A percentile compares a stretch with the other conserved stretches of the same genome.
phyloP scores from a whole-genome alignment of 805 yeast species.

The Starmerella geochares region DNA sequence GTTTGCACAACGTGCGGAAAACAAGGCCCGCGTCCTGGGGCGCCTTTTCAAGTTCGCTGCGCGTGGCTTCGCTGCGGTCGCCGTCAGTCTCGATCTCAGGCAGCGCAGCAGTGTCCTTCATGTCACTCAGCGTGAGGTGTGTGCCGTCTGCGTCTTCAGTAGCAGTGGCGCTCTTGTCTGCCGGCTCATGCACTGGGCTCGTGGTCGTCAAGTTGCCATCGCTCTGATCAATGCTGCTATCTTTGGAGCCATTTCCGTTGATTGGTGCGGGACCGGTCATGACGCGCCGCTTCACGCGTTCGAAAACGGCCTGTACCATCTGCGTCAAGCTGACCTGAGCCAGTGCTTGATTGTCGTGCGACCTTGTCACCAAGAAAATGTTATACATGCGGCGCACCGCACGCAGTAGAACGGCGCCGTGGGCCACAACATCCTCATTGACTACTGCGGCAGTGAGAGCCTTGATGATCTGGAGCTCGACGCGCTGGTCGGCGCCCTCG shows the following conservation, averaged over 20 bases:
- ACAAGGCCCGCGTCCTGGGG: constrained; percentile 87
- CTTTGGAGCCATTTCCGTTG: background rate
- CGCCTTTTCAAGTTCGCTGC: constrained; percentile 50
- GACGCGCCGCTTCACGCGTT: constrained; percentile 41
- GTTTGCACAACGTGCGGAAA: constrained; percentile 88
- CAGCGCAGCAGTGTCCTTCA: constrained; percentile 22
- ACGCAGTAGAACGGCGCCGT: constrained; percentile 76
- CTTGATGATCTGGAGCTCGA: constrained; percentile 86
- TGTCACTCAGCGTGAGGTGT: constrained; percentile 24
- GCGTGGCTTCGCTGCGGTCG: constrained; percentile 32
- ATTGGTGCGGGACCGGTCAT: background rate
- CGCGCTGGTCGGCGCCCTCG: constrained; percentile 79
- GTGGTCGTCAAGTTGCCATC: no score
- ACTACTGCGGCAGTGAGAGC: constrained; percentile 83
- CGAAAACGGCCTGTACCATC: constrained; percentile 76
- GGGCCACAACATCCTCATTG: constrained; percentile 71
- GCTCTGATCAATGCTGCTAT: background rate
- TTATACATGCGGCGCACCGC: constrained; percentile 92
- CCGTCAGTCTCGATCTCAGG: constrained; percentile 16
- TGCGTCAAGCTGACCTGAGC: constrained; percentile 95
- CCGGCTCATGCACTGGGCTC: no score
- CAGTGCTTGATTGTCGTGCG: constrained; percentile 75
- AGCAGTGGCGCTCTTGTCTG: no score
- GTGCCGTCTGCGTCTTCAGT: background rate
- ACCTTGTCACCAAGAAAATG: constrained; percentile 73